Evolutionary conservation across 306 rosid species (phyloP).

Genomic region (Prunus armeniaca): DNA sequence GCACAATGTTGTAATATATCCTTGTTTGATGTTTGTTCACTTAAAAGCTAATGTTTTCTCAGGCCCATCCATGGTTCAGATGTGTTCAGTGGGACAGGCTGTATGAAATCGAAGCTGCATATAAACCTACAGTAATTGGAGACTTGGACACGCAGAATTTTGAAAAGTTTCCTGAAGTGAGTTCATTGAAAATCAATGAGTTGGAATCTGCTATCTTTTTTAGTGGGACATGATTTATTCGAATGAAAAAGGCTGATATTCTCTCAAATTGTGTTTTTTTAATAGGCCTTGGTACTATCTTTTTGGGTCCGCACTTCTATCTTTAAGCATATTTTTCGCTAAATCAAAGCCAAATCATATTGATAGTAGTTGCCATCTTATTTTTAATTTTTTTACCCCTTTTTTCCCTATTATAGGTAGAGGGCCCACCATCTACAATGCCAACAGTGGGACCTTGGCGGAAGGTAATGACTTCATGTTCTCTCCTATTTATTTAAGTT

Average conservation of each 20-base stretch:
- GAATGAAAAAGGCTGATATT: background rate
- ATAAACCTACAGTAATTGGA: constrained; percentile 78
- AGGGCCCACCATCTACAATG: constrained; percentile 66
- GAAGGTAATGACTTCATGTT: constrained; percentile 51
- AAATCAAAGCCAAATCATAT: background rate
- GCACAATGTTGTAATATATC: background rate
- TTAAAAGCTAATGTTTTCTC: constrained; percentile 30
- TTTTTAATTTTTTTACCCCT: background rate
- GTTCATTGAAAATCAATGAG: constrained; percentile 21
- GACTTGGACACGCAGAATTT: constrained; percentile 97
- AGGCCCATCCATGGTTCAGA: constrained; percentile 97
- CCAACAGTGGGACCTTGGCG: constrained; percentile 98
- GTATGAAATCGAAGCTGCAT: constrained; percentile 90
- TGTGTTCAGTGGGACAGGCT: constrained; percentile 85
- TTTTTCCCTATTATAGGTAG: constrained; percentile 44
- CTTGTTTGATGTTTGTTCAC: background rate
- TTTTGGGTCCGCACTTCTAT: background rate
- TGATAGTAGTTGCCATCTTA: background rate
- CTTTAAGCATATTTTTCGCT: background rate
- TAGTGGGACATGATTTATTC: background rate
- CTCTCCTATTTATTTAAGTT: background rate
- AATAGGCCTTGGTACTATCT: background rate
- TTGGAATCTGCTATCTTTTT: background rate
- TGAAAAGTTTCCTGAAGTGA: constrained; percentile 95
- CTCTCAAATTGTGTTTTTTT: background rate